These are phyloP conservation scores for Rhododendron williamsianum DNA, from an alignment of 148 eudicot species.

Conservation along the genomic window DNA sequence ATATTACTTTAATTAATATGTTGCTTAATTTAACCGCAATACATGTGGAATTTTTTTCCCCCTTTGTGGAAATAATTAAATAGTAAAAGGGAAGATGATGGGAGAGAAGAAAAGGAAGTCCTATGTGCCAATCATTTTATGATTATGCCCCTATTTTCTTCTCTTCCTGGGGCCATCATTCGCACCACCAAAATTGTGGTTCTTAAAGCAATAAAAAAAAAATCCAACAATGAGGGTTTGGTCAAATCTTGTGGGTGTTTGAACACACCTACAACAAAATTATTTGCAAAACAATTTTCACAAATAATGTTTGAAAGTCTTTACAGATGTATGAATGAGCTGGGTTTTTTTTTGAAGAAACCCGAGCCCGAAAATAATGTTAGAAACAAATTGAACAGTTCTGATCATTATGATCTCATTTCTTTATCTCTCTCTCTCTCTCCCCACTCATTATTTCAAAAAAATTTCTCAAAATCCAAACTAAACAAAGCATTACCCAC, in stretches of 20 bases:
- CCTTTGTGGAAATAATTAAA: neutral
- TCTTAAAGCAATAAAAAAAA: neutral
- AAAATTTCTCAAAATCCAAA: too few relatives aligned
- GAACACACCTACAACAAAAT: neutral
- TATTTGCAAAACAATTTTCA: neutral
- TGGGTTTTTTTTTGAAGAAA: neutral
- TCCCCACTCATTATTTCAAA: too few relatives aligned
- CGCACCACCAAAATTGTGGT: neutral
- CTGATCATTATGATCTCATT: too few relatives aligned
- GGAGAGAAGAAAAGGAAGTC: neutral
- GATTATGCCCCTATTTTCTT: neutral
- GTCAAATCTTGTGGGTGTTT: neutral
- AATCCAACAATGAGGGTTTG: neutral
- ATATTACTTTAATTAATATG: neutral
- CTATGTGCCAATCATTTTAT: neutral
- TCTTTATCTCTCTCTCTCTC: too few relatives aligned
- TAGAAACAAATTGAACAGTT: too few relatives aligned
- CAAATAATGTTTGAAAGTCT: neutral
- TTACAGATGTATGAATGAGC: neutral
- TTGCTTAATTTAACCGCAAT: neutral
- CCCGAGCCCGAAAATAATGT: too few relatives aligned
- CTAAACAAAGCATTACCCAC: too few relatives aligned
- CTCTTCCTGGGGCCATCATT: neutral
- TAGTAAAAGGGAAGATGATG: conserved; percentile 5
- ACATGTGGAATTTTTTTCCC: neutral